A percentile compares a stretch with the other conserved stretches of the same genome.
Conservation (phyloP, 257 asterid species). For the Jacaranda copaia region DNA sequence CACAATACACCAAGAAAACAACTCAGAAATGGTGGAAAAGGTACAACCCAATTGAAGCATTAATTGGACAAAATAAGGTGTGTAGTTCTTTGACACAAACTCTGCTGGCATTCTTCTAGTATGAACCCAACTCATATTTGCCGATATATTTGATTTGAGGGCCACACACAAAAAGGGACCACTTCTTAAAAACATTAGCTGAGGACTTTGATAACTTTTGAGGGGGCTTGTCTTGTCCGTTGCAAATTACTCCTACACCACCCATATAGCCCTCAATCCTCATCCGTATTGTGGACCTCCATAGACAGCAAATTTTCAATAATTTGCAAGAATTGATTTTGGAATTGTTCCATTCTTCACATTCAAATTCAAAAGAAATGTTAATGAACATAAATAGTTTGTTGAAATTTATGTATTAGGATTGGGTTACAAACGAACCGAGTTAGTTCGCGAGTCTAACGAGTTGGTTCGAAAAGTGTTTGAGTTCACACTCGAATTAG, state of each 20-base stretch:
- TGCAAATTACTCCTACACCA: constrained; percentile 32
- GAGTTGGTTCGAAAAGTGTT: too few species aligned
- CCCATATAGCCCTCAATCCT: constrained; percentile 25
- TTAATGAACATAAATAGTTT: background rate
- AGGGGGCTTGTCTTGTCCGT: constrained; percentile 26
- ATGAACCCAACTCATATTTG: constrained; percentile 38
- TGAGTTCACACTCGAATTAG: too few species aligned
- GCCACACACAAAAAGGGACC: constrained; percentile 53
- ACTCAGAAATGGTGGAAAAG: constrained; percentile 34
- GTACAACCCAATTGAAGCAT: constrained; percentile 26
- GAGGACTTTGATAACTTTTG: constrained; percentile 29
- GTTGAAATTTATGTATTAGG: too few species aligned
- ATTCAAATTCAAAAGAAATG: background rate
- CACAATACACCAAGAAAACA: constrained; percentile 27
- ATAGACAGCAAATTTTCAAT: constrained; percentile 38
- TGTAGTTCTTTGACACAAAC: constrained; percentile 32
- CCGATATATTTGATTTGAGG: constrained; percentile 32
- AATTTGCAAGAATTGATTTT: constrained; percentile 24
- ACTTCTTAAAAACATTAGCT: constrained; percentile 35
- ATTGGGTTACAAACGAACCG: too few species aligned
- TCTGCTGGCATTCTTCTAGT: constrained; percentile 36
- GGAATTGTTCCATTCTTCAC: constrained; percentile 9
- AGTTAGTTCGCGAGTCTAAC: too few species aligned
- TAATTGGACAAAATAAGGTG: constrained; percentile 29
- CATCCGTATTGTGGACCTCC: constrained; percentile 44